Base-by-base conservation (phyloP, 2,329 filamentous ascomycete genomes). In the Hymenoscyphus fraxineus region DNA sequence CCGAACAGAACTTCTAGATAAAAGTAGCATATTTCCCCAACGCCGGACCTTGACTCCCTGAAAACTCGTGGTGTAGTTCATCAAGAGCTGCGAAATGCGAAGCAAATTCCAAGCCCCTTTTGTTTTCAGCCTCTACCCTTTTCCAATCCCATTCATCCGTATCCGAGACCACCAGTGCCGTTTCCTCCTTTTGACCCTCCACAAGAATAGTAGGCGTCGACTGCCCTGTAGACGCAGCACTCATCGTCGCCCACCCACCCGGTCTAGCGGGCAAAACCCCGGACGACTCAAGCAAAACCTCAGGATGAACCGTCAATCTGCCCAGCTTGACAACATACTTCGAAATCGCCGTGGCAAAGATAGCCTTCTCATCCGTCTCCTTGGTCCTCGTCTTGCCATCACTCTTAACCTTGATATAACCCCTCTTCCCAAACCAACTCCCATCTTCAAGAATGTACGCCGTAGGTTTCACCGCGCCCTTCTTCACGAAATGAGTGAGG, bases 261-360 rank as follows among this genome's bases (percentile, higher is more conserved):
- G 92, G 92, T 58, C 88, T 83, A 64, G 83, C 79, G 0, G 95
- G 95, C 60, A 98, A 79, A 74, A 97, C 80, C 1, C 88, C 87
- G 59, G 88, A 89, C 41, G 88, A 84, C 55, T 85, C 81, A 32
- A 98, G 81, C 7, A 94, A 81, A 58, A 90, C 82, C 70, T 93
- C 89, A 0, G 95, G 93, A 68, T 93, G 87, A 3, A 98, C 86
- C 0, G 94, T 98, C 72, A 95, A 81, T 31, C 94, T 82, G 0
- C 89, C 91, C 63, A 92, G 82, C 80, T 94, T 94, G 75, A 92
- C 88, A 51, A 94, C 91, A 76, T 94, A 94, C 79, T 93, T 93
- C 79, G 85, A 88, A 55, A 94, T 77, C 0, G 87, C 88, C 0
- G 88, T 88, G 0, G 91, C 91, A 70, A 89, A 83, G 47, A 94